Percentiles rank a stretch among this genome's conserved stretches.
Conservation (phyloP, 768 basidiomycete genomes). For the Piloderma croceum region DNA sequence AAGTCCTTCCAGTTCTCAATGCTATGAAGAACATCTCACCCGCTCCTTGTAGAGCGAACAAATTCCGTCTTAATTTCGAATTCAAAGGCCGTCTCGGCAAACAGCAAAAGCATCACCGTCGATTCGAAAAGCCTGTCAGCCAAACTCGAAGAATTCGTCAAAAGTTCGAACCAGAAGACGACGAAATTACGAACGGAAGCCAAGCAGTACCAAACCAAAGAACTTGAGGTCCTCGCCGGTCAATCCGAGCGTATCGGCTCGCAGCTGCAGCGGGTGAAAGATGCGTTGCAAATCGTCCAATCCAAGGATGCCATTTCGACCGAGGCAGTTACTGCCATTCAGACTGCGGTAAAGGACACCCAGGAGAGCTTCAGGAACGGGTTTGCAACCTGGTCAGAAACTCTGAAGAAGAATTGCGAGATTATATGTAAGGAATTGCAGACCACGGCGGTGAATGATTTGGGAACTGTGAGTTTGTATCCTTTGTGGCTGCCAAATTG, state of each 20-base stretch:
- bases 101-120: constrained; percentile 53
- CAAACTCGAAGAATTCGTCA: constrained; percentile 58
- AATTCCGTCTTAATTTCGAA: constrained; percentile 58
- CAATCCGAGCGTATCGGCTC: constrained; percentile 52
- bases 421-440: constrained; percentile 44
- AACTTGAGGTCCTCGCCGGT: constrained; percentile 46
- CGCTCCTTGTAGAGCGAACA: constrained; percentile 59
- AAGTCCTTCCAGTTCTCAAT: constrained; percentile 24
- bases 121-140: constrained; percentile 49
- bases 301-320: constrained; percentile 50
- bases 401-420: constrained; percentile 44
- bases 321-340: constrained; percentile 45
- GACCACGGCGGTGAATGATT: constrained; percentile 37
- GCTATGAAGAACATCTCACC: constrained; percentile 9
- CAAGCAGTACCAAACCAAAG: constrained; percentile 48
- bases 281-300: constrained; percentile 48
- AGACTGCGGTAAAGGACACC: constrained; percentile 45
- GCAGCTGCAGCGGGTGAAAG: constrained; percentile 50
- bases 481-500: background rate
- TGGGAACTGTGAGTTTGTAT: constrained; percentile 34
- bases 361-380: constrained; percentile 48
- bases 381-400: constrained; percentile 51
- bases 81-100: constrained; percentile 53
- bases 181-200: constrained; percentile 50
- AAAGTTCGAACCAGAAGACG: constrained; percentile 48